These are phyloP conservation scores for Suillus decipiens DNA, from an alignment of 768 basidiomycete genomes.

Conservation along the genomic window DNA sequence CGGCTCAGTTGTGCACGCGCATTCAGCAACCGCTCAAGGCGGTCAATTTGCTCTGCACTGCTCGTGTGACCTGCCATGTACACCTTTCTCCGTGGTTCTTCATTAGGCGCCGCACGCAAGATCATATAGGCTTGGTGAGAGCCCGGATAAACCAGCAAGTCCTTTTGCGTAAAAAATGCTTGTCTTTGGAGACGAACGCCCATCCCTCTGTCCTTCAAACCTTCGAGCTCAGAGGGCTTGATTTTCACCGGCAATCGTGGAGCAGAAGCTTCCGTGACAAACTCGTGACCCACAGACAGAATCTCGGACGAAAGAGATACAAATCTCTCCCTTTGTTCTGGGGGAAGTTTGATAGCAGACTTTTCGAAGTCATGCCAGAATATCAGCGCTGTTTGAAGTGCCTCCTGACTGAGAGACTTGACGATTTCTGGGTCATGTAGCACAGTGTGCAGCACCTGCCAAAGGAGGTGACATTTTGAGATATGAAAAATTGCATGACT, in stretches of 20 bases:
- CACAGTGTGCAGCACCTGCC: constrained; percentile 70
- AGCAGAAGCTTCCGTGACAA: constrained; percentile 67
- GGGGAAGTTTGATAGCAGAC: constrained; percentile 89
- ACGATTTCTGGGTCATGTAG: constrained; percentile 68
- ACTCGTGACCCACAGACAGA: constrained; percentile 82
- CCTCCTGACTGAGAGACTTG: constrained; percentile 68
- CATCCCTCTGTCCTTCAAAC: constrained; percentile 77
- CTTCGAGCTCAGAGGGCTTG: constrained; percentile 66
- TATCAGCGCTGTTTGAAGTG: constrained; percentile 84
- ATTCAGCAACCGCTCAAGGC: constrained; percentile 73
- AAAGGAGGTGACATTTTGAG: background rate
- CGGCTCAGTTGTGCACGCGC: constrained; percentile 82
- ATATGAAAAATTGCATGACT: constrained; percentile 30
- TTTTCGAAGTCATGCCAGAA: constrained; percentile 98
- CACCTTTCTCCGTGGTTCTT: constrained; percentile 78
- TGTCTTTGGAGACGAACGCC: constrained; percentile 73
- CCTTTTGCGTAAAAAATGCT: constrained; percentile 73
- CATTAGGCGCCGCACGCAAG: constrained; percentile 83
- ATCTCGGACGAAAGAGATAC: constrained; percentile 91
- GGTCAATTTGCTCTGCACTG: constrained; percentile 69
- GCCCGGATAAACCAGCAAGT: constrained; percentile 79
- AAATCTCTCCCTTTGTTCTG: constrained; percentile 74
- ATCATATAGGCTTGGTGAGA: constrained; percentile 94
- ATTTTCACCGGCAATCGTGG: constrained; percentile 69
- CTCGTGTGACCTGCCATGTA: constrained; percentile 84